Conservation (phyloP, 129 eudicot species). For the Lactuca sativa region DNA sequence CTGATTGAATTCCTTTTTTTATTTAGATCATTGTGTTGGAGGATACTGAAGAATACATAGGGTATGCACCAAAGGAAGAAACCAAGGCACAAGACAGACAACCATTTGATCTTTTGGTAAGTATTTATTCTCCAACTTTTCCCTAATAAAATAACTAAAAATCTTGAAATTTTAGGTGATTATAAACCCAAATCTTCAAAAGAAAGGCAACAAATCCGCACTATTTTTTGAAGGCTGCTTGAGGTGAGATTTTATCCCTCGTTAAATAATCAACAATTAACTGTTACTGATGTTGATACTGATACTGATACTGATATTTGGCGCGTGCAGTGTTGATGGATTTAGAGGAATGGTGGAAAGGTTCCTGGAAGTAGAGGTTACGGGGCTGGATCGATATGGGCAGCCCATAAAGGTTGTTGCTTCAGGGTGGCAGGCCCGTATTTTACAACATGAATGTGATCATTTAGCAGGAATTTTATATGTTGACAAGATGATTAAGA, state of each 20-base stretch:
- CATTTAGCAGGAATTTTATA: constrained; percentile 81
- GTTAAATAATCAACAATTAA: not conserved
- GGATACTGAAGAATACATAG: constrained; percentile 78
- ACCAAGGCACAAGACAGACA: constrained; percentile 64
- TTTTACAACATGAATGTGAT: constrained; percentile 93
- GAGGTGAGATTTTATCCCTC: constrained; percentile 43
- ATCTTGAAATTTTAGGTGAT: constrained; percentile 58
- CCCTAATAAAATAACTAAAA: not conserved
- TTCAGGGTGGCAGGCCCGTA: constrained; percentile 97
- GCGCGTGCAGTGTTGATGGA: constrained; percentile 75
- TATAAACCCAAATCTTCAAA: constrained; percentile 71
- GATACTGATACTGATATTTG: not conserved
- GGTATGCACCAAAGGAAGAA: constrained; percentile 83
- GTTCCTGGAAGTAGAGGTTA: constrained; percentile 76
- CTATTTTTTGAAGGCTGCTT: constrained; percentile 91
- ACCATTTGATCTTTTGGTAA: constrained; percentile 92
- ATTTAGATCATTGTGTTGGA: constrained; percentile 81
- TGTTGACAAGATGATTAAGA: constrained; percentile 75
- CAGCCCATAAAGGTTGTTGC: constrained; percentile 78
- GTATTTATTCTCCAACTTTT: not conserved
- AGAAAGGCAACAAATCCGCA: constrained; percentile 75
- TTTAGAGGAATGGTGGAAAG: constrained; percentile 91
- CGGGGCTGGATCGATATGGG: constrained; percentile 72
- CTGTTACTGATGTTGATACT: not conserved
- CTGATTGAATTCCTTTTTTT: not conserved